Evolutionary conservation across 2,329 filamentous ascomycete species (phyloP).

Genomic region (Colletotrichum sublineola): DNA sequence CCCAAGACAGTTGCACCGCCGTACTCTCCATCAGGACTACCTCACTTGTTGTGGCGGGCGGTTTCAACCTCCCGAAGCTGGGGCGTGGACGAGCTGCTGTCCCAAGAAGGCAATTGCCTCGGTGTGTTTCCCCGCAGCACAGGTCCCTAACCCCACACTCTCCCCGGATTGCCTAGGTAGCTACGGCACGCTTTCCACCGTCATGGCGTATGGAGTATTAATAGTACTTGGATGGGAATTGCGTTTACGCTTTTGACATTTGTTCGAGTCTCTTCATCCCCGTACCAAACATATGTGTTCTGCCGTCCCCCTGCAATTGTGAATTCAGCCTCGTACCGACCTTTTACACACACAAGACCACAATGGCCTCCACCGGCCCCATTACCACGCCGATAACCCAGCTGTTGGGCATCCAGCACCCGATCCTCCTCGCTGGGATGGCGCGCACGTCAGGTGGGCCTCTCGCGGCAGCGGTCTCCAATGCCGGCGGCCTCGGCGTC

Average conservation of each 20-base stretch:
- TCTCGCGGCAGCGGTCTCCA: slow-evolving; percentile 88
- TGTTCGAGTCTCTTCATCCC: neutral
- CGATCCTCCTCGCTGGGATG: slow-evolving; percentile 95
- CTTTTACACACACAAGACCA: neutral
- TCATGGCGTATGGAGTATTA: neutral
- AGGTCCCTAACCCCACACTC: slow-evolving; percentile 38
- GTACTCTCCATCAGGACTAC: neutral
- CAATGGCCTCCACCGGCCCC: slow-evolving; percentile 61
- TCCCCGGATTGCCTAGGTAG: slow-evolving; percentile 42
- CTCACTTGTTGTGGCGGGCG: slow-evolving; percentile 31
- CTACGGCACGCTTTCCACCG: slow-evolving; percentile 44
- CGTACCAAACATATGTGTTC: neutral
- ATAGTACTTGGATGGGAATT: neutral
- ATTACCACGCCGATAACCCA: slow-evolving; percentile 83
- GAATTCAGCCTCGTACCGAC: neutral
- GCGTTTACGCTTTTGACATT: neutral
- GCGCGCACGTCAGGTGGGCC: slow-evolving; percentile 83
- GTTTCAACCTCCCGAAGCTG: slow-evolving; percentile 31
- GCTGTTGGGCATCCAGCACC: slow-evolving; percentile 87
- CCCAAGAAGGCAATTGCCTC: slow-evolving; percentile 53
- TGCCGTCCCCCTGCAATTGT: neutral
- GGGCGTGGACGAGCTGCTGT: slow-evolving; percentile 46
- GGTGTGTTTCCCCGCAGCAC: slow-evolving; percentile 50
- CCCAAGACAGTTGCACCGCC: neutral
- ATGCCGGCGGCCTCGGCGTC: slow-evolving; percentile 86